These are phyloP conservation scores for Pseudogymnoascus sp. DNA, from an alignment of 2,329 filamentous ascomycete species.

Conservation along the genomic window DNA sequence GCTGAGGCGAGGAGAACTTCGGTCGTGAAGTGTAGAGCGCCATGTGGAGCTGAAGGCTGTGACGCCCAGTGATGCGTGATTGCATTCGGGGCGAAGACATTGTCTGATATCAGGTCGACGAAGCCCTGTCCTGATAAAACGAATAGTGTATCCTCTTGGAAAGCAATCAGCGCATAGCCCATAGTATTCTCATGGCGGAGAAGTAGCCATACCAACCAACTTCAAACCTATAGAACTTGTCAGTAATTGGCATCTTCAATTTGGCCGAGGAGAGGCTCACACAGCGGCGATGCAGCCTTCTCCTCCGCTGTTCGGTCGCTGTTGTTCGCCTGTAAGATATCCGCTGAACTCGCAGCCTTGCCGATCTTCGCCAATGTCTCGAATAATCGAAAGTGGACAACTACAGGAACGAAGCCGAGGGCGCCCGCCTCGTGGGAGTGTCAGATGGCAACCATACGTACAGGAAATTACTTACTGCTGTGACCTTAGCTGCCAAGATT, in stretches of 20 bases:
- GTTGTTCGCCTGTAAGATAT: constrained; percentile 25
- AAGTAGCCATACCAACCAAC: neutral
- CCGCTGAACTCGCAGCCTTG: constrained; percentile 23
- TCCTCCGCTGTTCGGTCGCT: neutral
- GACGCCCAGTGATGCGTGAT: constrained; percentile 30
- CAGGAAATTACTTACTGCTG: neutral
- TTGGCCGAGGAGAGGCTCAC: neutral
- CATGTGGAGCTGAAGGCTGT: constrained; percentile 31
- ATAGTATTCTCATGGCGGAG: neutral
- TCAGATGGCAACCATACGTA: neutral
- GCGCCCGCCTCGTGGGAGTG: constrained; percentile 25
- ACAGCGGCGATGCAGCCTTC: neutral
- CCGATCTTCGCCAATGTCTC: constrained; percentile 23
- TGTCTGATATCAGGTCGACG: constrained; percentile 28
- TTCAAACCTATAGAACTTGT: neutral
- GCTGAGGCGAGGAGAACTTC: constrained; percentile 31
- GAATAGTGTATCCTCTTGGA: constrained; percentile 31
- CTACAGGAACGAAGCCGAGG: constrained; percentile 33
- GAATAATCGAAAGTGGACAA: constrained; percentile 31
- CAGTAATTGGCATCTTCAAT: neutral
- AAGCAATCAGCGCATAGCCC: neutral
- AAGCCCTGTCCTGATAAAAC: constrained; percentile 32
- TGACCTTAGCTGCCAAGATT: neutral
- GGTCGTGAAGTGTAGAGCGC: constrained; percentile 33
- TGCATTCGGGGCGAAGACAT: constrained; percentile 28